Conservation (phyloP, 257 asterid species). For the Fraxinus quadrangulata region DNA sequence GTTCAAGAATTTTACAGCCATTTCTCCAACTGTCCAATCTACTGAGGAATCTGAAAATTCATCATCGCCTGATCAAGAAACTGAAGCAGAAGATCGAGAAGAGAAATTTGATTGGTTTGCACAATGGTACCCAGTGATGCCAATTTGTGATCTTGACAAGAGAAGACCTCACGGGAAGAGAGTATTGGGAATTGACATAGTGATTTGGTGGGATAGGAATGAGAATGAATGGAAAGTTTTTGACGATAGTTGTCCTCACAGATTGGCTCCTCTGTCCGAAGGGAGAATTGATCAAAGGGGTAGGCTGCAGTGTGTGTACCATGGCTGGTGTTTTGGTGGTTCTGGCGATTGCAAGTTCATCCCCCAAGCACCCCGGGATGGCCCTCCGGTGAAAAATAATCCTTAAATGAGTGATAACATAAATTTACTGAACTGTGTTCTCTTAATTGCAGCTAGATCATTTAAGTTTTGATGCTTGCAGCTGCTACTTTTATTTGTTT, state of each 20-base stretch:
- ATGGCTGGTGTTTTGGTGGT: slow-evolving; percentile 88
- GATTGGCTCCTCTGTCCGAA: slow-evolving; percentile 82
- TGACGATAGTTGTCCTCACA: slow-evolving; percentile 85
- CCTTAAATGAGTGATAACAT: no score
- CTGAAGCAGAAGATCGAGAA: slow-evolving; percentile 27
- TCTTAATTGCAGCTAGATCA: slow-evolving; percentile 2
- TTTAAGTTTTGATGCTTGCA: not conserved
- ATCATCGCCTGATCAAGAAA: slow-evolving; percentile 34
- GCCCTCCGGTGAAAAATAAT: slow-evolving; percentile 60
- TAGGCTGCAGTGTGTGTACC: slow-evolving; percentile 88
- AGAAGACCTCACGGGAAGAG: slow-evolving; percentile 81
- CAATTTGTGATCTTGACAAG: slow-evolving; percentile 79
- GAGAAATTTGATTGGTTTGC: slow-evolving; percentile 81
- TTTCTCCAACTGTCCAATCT: slow-evolving; percentile 36
- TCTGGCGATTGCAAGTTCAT: slow-evolving; percentile 82
- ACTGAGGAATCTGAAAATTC: slow-evolving; percentile 31
- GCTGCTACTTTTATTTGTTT: not conserved
- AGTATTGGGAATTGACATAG: slow-evolving; percentile 74
- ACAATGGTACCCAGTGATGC: slow-evolving; percentile 82
- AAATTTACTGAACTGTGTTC: not conserved
- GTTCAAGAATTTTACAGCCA: slow-evolving; percentile 51
- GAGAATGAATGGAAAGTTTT: slow-evolving; percentile 82
- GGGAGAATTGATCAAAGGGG: slow-evolving; percentile 97
- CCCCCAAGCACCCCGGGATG: slow-evolving; percentile 87
- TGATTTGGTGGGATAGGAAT: slow-evolving; percentile 81